phyloP scores from a whole-genome alignment of 257 asterid species.

The Apocynum venetum region DNA sequence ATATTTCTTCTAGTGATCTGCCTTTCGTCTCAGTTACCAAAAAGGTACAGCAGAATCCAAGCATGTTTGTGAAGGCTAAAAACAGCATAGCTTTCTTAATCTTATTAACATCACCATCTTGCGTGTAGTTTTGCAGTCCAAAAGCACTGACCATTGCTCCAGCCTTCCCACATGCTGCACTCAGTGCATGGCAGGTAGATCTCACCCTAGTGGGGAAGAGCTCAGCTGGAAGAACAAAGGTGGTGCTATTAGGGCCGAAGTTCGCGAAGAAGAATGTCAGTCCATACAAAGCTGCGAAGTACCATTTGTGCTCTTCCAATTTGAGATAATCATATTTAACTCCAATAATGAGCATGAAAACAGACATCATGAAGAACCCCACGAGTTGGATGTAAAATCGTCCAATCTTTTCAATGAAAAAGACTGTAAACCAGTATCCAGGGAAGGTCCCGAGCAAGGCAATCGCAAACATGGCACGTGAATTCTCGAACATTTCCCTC shows the following conservation, averaged over 20 bases:
- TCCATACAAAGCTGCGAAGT: slow-evolving; percentile 24
- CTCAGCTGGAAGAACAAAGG: slow-evolving; percentile 35
- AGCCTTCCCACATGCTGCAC: slow-evolving; percentile 31
- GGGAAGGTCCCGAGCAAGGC: slow-evolving; percentile 34
- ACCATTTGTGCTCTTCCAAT: slow-evolving; percentile 6
- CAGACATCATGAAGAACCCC: slow-evolving; percentile 32
- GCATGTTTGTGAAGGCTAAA: slow-evolving; percentile 29
- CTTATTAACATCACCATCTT: slow-evolving; percentile 11
- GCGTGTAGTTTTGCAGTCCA: slow-evolving; percentile 25
- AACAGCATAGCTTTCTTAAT: slow-evolving; percentile 25
- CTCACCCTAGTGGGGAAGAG: slow-evolving; percentile 29
- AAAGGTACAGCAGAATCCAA: slow-evolving; percentile 30
- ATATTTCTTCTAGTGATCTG: slow-evolving; percentile 28
- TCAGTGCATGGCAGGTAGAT: slow-evolving; percentile 30
- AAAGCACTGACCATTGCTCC: slow-evolving; percentile 33
- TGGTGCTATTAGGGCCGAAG: slow-evolving; percentile 29
- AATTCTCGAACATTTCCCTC: slow-evolving; percentile 24
- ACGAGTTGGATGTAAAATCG: slow-evolving; percentile 26
- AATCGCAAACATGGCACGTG: slow-evolving; percentile 29
- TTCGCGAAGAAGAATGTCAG: slow-evolving; percentile 32
- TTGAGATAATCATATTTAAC: slow-evolving; percentile 18
- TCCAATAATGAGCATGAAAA: slow-evolving; percentile 29
- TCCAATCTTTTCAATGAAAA: slow-evolving; percentile 28
- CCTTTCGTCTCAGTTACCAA: slow-evolving; percentile 32
- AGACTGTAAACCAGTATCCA: slow-evolving; percentile 29